These are phyloP conservation scores for Taiozyma onychis DNA, from an alignment of 1,139 yeast species.

Conservation along the genomic window DNA sequence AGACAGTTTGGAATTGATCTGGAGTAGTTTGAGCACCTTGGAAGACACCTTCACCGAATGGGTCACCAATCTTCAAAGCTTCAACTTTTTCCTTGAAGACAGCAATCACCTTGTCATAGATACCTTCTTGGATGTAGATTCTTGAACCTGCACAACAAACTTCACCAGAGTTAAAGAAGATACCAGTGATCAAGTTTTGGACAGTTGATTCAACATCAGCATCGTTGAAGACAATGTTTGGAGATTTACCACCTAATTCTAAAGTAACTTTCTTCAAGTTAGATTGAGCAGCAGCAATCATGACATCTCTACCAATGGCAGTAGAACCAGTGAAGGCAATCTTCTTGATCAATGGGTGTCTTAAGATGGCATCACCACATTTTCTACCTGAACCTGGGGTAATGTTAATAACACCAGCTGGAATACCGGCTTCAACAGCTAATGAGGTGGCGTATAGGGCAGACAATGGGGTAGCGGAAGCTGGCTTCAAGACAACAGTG, in stretches of 20 bases:
- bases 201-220: slow-evolving; percentile 65
- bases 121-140: slow-evolving; percentile 68
- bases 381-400: slow-evolving; percentile 75
- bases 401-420: slow-evolving; percentile 74
- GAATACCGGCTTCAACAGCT: slow-evolving; percentile 66
- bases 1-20: slow-evolving; percentile 70
- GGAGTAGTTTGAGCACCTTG: slow-evolving; percentile 88
- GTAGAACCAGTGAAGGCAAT: slow-evolving; percentile 87
- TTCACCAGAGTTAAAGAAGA: slow-evolving; percentile 83
- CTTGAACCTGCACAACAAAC: slow-evolving; percentile 90
- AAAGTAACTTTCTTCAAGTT: slow-evolving; percentile 76
- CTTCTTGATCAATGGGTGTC: slow-evolving; percentile 67
- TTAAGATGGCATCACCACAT: slow-evolving; percentile 69
- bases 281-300: slow-evolving; percentile 66
- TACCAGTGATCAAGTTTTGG: slow-evolving; percentile 55
- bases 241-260: slow-evolving; percentile 87
- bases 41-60: slow-evolving; percentile 64
- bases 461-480: slow-evolving; percentile 80
- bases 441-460: slow-evolving; percentile 61
- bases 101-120: slow-evolving; percentile 62
- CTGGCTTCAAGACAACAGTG: slow-evolving; percentile 73
- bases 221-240: slow-evolving; percentile 74
- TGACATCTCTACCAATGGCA: slow-evolving; percentile 70
- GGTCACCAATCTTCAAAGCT: slow-evolving; percentile 61
- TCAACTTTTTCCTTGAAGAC: slow-evolving; percentile 50